Base-by-base conservation (phyloP, 148 eudicot species). In the Amaranthus palmeri region DNA sequence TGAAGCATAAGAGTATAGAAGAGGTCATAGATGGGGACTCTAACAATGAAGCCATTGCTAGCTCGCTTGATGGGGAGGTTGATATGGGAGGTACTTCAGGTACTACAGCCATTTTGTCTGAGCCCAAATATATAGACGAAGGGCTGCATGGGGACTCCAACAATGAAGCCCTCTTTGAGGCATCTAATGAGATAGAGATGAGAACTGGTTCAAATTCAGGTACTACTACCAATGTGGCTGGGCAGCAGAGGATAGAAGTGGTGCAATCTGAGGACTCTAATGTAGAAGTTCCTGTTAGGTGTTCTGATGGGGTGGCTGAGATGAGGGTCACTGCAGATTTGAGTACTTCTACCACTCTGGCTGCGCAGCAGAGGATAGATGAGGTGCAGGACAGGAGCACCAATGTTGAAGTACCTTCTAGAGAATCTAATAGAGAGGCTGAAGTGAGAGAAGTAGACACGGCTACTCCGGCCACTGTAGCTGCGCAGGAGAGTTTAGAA, bases 401-500 rank as follows among this genome's bases (percentile, higher is more conserved):
- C 61, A 62, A 61, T 14, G 46, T 18, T 47, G 67, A 49, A 46
- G 6, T 54, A 46, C 6, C 14, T 13, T 10, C 25, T 46, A 55
- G 55, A 7, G 57, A 12, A 13, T 25, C 41, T n/a, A 55, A 56
- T 55, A 48, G 77, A 36, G 56, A 65, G 48, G 51, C 65, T 25
- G 71, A 55, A 46, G 40, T 47, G 40, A 47, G 63, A 36, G 15
- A 7, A 65, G 46, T 47, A 62, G 63, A 49, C 55, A 4, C 59
- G 65, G 52, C 50, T 73, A 65, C 46, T 8, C 44, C 51, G n/a
- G n/a, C 62, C 67, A 43, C n/a, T 44, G 61, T 43, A 12, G 40
- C 40, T 10, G 66, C 14, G n/a, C 54, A 54, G 54, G 63, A 54
- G 63, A 44, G 15, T 0, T 4, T 17, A 59, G 77, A 59, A 18